Evolutionary conservation across 1,284 basidiomycete species (phyloP).

Genomic region (Exobasidium cylindrosporum): DNA sequence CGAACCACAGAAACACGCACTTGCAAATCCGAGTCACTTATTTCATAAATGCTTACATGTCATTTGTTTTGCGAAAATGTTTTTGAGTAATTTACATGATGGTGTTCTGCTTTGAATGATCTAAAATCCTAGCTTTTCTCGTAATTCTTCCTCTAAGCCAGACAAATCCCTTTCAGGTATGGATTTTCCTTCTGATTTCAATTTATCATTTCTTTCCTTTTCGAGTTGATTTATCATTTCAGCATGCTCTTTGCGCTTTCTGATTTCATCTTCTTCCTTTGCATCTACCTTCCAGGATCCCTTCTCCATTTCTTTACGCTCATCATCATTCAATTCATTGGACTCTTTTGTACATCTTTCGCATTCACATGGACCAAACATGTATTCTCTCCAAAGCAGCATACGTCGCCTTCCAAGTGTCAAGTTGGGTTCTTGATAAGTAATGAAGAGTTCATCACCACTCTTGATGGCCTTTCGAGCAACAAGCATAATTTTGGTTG

Average conservation of each 20-base stretch:
- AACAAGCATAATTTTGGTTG: constrained; percentile 69
- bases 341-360: constrained; percentile 71
- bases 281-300: constrained; percentile 15
- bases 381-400: constrained; percentile 60
- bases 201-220: constrained; percentile 16
- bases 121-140: constrained; percentile 38
- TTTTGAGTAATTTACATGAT: no score
- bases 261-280: constrained; percentile 59
- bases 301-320: constrained; percentile 32
- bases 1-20: no score
- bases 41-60: no score
- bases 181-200: constrained; percentile 11
- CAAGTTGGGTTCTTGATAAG: constrained; percentile 72
- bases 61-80: no score
- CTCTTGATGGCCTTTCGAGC: constrained; percentile 66
- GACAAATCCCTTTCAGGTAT: constrained; percentile 12
- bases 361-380: constrained; percentile 64
- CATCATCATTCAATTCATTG: constrained; percentile 63
- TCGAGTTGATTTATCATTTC: constrained; percentile 15
- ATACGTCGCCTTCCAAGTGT: constrained; percentile 63
- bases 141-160: constrained; percentile 39
- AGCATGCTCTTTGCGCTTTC: constrained; percentile 63
- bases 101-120: no score
- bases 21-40: no score
- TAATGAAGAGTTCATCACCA: constrained; percentile 69